Base-by-base conservation (phyloP, 257 asterid genomes). In the Ehretia macrophylla region DNA sequence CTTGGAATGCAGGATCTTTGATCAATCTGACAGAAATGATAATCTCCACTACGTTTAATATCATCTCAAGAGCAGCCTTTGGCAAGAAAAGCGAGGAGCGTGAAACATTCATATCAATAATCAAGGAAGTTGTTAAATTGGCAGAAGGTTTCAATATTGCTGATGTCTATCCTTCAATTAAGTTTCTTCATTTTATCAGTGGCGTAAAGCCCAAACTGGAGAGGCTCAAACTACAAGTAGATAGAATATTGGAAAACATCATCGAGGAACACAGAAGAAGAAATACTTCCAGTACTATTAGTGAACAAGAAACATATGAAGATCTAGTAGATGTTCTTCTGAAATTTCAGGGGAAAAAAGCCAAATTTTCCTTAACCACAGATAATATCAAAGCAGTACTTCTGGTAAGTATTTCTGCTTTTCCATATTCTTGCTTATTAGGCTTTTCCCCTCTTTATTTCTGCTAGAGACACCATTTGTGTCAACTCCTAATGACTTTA, bases 1-100 rank as follows among this genome's bases (percentile, higher is more conserved):
- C 76, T 11, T 38, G 12, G 0, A 48, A 57, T 10, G 63, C 12
- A 23, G 71, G 81, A 4, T 17, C 54, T 16, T 17, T 68, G 1
- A 21, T 80, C 4, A 79, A 74, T 60, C 19, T 80, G 17, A 70
- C 83, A 0, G 54, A 47, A 23, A 55, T 63, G 17, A 37, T 80
- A n/a, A 46, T 55, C 56, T 40, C 58, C 1, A 22, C 61, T 0
- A 27, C 74, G 0, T 70, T 21, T 21, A 58, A n/a, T 0, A 51
- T 58, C 14, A 47, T 20, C 22, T 59, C 81, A 0, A 63, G 56
- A 46, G 77, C 77, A 17, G 58, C 4, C 69, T 78, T 17, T n/a
- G n/a, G n/a, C n/a, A n/a, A n/a, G n/a, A n/a, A n/a, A n/a, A n/a
- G n/a, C n/a, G n/a, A n/a, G n/a, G n/a, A 23, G 0, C 63, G 66